Conservation (phyloP, 169 alveolate species). For the Hammondia hammondi region DNA sequence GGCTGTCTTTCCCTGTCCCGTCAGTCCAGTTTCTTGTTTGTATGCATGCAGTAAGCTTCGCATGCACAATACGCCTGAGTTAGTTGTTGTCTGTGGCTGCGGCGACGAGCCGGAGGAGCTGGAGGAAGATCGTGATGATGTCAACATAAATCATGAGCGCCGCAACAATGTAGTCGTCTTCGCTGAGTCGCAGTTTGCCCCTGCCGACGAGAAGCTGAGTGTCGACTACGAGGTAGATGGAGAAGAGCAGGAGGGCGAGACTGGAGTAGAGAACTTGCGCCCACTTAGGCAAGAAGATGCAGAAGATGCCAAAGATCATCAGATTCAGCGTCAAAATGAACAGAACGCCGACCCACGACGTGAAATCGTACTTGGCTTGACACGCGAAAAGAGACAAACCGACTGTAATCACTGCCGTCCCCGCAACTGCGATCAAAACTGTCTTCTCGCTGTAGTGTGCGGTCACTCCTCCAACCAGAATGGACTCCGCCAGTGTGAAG, state of each 20-base stretch:
- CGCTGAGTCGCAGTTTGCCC: constrained; percentile 74
- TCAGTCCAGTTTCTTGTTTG: not conserved
- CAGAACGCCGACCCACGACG: constrained; percentile 72
- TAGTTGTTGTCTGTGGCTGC: constrained; percentile 31
- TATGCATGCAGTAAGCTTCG: not conserved
- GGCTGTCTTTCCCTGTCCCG: not conserved
- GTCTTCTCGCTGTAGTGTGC: constrained; percentile 39
- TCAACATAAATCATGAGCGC: constrained; percentile 82
- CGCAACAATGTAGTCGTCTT: constrained; percentile 84
- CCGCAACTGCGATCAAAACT: constrained; percentile 72
- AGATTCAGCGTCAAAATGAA: constrained; percentile 63
- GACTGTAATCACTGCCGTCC: constrained; percentile 65
- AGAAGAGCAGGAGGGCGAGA: constrained; percentile 75
- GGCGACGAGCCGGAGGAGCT: constrained; percentile 72
- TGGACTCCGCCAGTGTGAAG: constrained; percentile 63
- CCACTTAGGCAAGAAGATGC: constrained; percentile 65
- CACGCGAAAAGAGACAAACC: constrained; percentile 75
- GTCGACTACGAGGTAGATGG: constrained; percentile 82
- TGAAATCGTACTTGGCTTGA: constrained; percentile 76
- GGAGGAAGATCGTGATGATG: constrained; percentile 77
- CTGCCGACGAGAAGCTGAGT: constrained; percentile 82
- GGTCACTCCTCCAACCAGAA: constrained; percentile 56
- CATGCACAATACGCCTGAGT: not conserved
- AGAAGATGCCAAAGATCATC: constrained; percentile 63
- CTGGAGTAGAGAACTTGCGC: constrained; percentile 72